A percentile compares a stretch with the other conserved stretches of the same genome.
Conservation (phyloP, 768 basidiomycete species). For the Trametes villosa region DNA sequence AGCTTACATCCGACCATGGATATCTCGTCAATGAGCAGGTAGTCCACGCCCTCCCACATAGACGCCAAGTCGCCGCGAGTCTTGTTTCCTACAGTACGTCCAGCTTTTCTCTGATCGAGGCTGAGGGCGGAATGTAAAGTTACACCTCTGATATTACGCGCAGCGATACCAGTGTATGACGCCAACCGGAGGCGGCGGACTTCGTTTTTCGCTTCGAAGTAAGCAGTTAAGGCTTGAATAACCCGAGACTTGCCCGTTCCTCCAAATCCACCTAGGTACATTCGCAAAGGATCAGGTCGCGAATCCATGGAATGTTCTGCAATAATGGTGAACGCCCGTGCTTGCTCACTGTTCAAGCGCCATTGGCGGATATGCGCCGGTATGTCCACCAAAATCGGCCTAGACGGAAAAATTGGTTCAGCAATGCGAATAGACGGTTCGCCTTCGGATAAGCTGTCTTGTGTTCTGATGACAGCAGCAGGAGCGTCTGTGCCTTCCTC, state of each 20-base stretch:
- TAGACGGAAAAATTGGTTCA: background rate
- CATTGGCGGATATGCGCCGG: background rate
- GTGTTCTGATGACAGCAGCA: too few relatives aligned
- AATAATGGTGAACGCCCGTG: constrained; percentile 4
- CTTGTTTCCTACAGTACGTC: background rate
- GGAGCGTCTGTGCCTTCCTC: too few relatives aligned
- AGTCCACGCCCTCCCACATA: background rate
- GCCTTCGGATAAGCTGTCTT: too few relatives aligned
- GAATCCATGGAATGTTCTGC: background rate
- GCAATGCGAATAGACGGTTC: background rate
- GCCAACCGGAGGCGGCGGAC: background rate
- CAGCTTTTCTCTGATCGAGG: background rate
- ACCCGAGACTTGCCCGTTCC: constrained; percentile 11
- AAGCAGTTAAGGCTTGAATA: constrained; percentile 14
- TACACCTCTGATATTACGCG: background rate
- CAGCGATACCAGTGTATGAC: background rate
- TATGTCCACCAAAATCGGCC: background rate
- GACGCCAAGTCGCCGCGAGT: background rate
- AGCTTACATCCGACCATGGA: background rate
- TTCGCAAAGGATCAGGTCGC: background rate
- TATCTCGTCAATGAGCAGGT: background rate
- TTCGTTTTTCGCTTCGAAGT: background rate
- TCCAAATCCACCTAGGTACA: constrained; percentile 2
- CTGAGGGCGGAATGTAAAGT: background rate
- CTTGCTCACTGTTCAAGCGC: constrained; percentile 9